Conservation (phyloP, 306 rosid genomes). For the Trifolium repens region DNA sequence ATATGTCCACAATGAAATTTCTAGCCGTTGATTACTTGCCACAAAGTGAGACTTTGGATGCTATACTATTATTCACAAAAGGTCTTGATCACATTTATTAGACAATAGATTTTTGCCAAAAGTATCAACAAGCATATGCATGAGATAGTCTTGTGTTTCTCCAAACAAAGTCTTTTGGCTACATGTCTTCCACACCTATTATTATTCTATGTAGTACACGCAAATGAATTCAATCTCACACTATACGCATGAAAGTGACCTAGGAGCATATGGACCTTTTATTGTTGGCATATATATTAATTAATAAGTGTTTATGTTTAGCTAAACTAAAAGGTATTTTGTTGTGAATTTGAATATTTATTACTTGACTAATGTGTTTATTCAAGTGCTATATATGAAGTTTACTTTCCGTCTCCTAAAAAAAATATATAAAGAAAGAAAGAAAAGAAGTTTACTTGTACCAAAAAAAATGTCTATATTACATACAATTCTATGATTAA, state of each 20-base stretch:
- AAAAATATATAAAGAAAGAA: too few relatives aligned
- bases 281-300: neutral
- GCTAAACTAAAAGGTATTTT: neutral
- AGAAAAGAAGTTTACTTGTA: too few relatives aligned
- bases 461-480: too few relatives aligned
- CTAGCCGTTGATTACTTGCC: neutral
- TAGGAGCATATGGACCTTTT: neutral
- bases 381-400: neutral
- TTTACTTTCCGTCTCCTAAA: neutral
- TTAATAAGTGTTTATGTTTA: neutral
- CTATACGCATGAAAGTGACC: neutral
- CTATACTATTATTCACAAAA: neutral
- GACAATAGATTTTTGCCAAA: neutral
- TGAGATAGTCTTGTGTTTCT: neutral
- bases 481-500: too few relatives aligned
- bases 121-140: neutral
- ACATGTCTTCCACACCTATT: neutral
- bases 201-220: neutral
- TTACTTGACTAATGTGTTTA: neutral
- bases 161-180: neutral
- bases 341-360: neutral
- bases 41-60: conserved; percentile 1
- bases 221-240: neutral
- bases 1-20: neutral
- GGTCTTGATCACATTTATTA: neutral